Base-by-base conservation (phyloP, 306 rosid species). In the Citrullus colocynthis region DNA sequence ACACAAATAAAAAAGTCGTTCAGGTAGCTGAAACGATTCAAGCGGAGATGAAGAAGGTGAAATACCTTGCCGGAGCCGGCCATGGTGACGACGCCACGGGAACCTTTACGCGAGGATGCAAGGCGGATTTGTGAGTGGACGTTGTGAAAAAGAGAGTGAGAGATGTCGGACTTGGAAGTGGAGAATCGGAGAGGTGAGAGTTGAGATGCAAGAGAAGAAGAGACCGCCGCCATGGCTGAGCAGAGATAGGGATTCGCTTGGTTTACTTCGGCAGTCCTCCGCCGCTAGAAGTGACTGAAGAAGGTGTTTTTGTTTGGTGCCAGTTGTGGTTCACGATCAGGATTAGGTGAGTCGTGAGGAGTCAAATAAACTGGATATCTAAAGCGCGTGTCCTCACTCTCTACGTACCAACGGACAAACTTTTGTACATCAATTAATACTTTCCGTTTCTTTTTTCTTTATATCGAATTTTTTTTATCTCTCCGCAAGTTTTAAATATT, bases 61-160 rank as follows among this genome's bases (percentile, higher is more conserved):
- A 5, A 5, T 15, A 95, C 99, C 96, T 89, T 95, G 80, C 96
- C 99, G 4, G 97, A 58, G 85, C 97, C 93, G 58, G 97, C 96
- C 99, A 95, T 95, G 87, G 93, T 78, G 56, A 92, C 75, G 21
- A 92, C 85, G 65, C 88, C 67, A 32, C 96, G 91, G 79, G 89
- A 86, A 81, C 86, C 85, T 80, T 87, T 95, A 78, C 83, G 54
- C 11, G 96, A 84, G 69, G 89, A 41, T 11, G 99, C 84, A 14
- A 90, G 75, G 72, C 91, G 93, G 81, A 90, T 86, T 62, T 85
- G 90, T 61, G 92, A 85, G 78, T 84, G 85, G 42, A 86, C 62
- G 56, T 84, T 81, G 7, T 87, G 88, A 74, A 88, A 87, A 54
- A 83, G 72, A 39, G 91, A 62, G 20, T 81, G 89, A 10, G 87